A percentile compares a stretch with the other conserved stretches of the same genome.
Evolutionary conservation across 1,284 basidiomycete genomes (phyloP).

Genomic region (Salmacisia buchloeana): DNA sequence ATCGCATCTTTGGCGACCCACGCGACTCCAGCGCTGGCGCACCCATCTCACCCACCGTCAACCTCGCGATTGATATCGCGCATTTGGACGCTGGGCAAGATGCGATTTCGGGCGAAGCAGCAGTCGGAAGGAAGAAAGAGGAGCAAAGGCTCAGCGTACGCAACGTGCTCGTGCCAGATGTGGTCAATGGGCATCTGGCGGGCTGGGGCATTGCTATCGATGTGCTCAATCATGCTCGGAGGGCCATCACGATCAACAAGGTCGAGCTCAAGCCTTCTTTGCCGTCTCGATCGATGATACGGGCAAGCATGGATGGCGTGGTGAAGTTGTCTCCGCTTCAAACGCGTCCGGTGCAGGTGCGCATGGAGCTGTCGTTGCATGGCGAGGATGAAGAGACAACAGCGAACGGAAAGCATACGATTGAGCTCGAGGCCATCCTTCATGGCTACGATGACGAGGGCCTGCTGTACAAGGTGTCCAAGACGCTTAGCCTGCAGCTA

Average conservation of each 20-base stretch:
- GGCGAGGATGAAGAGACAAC: no score
- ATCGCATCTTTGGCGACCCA: constrained; percentile 31
- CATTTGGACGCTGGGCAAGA: no score
- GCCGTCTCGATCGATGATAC: constrained; percentile 8
- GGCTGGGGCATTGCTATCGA: constrained; percentile 21
- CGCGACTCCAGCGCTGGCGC: constrained; percentile 7
- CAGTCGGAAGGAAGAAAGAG: no score
- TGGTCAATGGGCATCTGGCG: constrained; percentile 27
- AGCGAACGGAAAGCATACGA: no score
- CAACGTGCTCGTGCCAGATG: constrained; percentile 23
- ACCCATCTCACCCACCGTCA: not conserved
- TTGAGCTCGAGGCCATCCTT: no score
- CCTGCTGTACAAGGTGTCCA: no score
- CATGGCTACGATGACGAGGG: no score
- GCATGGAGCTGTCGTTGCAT: no score
- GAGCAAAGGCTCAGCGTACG: constrained; percentile 17
- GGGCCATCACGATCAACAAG: not conserved
- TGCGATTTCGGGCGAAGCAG: no score
- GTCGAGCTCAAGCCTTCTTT: constrained; percentile 12
- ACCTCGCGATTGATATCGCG: constrained; percentile 22
- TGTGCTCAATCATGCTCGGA: constrained; percentile 15
- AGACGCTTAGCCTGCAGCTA: no score
- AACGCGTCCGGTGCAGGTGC: no score
- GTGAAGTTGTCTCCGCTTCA: no score
- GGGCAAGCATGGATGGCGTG: constrained; percentile 1